Evolutionary conservation across 345 rosid species (phyloP).

Genomic region (Lenwebbia sp.): DNA sequence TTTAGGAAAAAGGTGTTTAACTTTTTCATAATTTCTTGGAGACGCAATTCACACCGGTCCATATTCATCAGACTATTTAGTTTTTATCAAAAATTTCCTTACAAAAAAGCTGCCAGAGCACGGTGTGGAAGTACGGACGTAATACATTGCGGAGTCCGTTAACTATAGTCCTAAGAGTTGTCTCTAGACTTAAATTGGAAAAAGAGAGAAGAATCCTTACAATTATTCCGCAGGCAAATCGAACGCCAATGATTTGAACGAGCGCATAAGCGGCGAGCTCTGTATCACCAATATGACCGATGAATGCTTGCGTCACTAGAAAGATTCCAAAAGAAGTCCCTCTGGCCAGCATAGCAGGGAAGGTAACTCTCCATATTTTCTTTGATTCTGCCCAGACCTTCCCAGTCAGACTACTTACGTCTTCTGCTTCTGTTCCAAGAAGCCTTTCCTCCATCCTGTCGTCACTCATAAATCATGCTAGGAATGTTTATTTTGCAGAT

Average conservation of each 20-base stretch:
- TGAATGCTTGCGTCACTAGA: slow-evolving; percentile 50
- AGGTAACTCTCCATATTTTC: slow-evolving; percentile 35
- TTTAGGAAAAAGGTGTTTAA: not conserved
- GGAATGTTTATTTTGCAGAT: not conserved
- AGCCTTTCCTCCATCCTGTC: slow-evolving; percentile 16
- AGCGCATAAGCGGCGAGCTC: slow-evolving; percentile 55
- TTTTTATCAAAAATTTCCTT: not conserved
- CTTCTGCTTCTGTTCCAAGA: slow-evolving; percentile 3
- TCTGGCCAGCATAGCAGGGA: slow-evolving; percentile 39
- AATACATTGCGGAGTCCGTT: not conserved
- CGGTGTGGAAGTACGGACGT: not conserved
- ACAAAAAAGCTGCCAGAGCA: not conserved
- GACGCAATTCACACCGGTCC: not conserved
- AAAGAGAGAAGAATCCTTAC: slow-evolving; percentile 4
- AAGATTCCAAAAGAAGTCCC: slow-evolving; percentile 32
- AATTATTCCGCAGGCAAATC: slow-evolving; percentile 42
- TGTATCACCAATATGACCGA: slow-evolving; percentile 30
- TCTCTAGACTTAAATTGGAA: not conserved
- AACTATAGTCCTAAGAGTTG: not conserved
- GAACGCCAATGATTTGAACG: slow-evolving; percentile 35
- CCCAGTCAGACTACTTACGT: not conserved
- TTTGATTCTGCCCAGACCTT: slow-evolving; percentile 7
- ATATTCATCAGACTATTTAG: not conserved
- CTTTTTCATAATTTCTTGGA: not conserved
- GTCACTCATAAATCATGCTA: not conserved